Conservation (phyloP, 2,329 filamentous ascomycete species). For the Pseudopithomyces maydicus region DNA sequence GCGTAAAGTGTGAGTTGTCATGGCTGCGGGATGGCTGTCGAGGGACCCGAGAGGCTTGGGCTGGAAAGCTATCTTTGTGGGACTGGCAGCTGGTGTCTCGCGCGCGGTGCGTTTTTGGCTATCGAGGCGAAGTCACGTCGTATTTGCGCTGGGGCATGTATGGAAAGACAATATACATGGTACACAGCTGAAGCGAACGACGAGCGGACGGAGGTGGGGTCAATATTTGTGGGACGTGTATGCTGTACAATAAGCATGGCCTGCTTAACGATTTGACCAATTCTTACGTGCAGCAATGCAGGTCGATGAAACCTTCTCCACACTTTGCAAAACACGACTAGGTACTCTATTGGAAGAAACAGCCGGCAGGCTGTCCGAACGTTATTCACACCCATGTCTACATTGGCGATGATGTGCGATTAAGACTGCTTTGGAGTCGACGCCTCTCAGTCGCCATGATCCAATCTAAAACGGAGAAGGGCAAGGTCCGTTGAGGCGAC, state of each 20-base stretch:
- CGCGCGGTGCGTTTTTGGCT: not conserved
- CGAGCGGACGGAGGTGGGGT: conserved; percentile 2
- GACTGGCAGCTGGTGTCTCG: not conserved
- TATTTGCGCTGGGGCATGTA: conserved; percentile 7
- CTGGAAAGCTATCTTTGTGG: not conserved
- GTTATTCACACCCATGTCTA: no score
- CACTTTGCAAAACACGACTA: not conserved
- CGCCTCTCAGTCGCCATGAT: not conserved
- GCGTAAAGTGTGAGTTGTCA: conserved; percentile 1
- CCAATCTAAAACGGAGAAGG: not conserved
- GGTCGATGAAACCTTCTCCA: not conserved
- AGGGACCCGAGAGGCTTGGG: not conserved
- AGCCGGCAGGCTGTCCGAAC: not conserved
- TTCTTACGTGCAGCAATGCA: not conserved
- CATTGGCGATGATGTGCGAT: not conserved
- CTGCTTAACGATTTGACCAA: not conserved
- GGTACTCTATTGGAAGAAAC: not conserved
- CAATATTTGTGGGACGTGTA: not conserved
- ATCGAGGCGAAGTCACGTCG: conserved; percentile 10
- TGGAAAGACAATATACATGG: not conserved
- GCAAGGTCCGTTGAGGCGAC: not conserved
- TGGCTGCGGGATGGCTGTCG: not conserved
- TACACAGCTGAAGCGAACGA: not conserved
- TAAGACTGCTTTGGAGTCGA: not conserved
- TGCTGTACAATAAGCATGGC: not conserved